A percentile compares a stretch with the other conserved stretches of the same genome.
phyloP scores from a whole-genome alignment of 176 grass and related monocot genomes.

The Rhipidocladum racemiflorum region DNA sequence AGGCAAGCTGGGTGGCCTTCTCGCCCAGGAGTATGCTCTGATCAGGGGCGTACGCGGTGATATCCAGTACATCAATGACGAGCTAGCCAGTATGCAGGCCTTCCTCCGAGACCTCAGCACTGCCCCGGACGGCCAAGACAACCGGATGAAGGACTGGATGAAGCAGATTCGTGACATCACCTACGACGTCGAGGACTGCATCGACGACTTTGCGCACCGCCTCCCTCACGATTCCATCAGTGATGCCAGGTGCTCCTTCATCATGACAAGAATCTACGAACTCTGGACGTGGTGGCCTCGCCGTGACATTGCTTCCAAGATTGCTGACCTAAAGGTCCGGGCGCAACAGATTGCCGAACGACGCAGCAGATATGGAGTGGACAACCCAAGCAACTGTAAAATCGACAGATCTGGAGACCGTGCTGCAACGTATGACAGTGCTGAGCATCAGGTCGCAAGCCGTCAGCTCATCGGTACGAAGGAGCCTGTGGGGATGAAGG shows the following conservation, averaged over 20 bases:
- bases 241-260: neutral
- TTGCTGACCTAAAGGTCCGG: constrained; percentile 6
- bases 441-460: neutral
- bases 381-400: neutral
- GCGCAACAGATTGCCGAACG: constrained; percentile 11
- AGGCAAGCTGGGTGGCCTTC: neutral
- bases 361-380: neutral
- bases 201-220: constrained; percentile 12
- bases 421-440: neutral
- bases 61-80: constrained; percentile 4
- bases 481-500: neutral
- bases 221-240: neutral
- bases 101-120: neutral
- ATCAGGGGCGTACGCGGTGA: neutral
- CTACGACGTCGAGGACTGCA: constrained; percentile 9
- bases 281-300: constrained; percentile 8
- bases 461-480: neutral
- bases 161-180: constrained; percentile 19
- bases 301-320: neutral
- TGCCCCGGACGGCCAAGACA: neutral
- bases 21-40: neutral
- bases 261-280: neutral
- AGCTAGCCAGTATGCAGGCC: neutral
- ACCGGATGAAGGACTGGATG: constrained; percentile 28
- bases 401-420: neutral